Evolutionary conservation across 1,139 yeast genomes (phyloP).

Genomic region (Suhomyces guaymorum): DNA sequence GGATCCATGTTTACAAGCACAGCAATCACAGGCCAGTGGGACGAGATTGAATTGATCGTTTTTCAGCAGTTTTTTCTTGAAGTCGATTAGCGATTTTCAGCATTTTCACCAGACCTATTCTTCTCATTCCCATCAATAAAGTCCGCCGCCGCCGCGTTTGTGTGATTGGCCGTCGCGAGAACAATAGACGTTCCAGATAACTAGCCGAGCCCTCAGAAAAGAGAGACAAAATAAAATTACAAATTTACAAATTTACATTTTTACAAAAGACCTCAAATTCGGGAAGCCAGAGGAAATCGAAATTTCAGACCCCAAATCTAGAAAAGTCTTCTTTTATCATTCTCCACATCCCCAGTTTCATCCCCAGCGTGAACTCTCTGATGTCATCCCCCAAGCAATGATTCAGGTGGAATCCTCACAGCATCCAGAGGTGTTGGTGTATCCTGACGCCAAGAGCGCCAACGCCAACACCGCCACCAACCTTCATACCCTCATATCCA

Average conservation of each 20-base stretch:
- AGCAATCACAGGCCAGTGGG: not conserved
- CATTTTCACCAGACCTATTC: not conserved
- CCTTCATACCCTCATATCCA: constrained; percentile 1
- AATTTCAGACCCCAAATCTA: no score
- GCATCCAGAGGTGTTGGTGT: constrained; percentile 7
- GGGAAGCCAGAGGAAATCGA: no score
- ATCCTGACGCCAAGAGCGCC: constrained; percentile 1
- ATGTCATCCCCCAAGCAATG: constrained; percentile 5
- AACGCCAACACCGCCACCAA: constrained; percentile 5
- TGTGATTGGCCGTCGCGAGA: not conserved
- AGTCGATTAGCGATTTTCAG: no score
- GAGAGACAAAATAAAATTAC: no score
- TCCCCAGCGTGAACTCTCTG: not conserved
- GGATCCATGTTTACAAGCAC: constrained; percentile 7
- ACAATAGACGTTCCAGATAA: not conserved
- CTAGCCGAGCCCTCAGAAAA: no score
- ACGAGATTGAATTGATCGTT: no score
- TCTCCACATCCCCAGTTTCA: no score
- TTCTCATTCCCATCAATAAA: not conserved
- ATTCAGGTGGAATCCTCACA: constrained; percentile 11
- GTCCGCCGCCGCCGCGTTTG: no score
- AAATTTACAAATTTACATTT: no score
- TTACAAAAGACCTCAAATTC: no score
- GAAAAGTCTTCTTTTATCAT: no score
- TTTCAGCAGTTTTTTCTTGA: no score